phyloP scores from a whole-genome alignment of 805 yeast genomes.

The Cyberlindnera sargentensis region DNA sequence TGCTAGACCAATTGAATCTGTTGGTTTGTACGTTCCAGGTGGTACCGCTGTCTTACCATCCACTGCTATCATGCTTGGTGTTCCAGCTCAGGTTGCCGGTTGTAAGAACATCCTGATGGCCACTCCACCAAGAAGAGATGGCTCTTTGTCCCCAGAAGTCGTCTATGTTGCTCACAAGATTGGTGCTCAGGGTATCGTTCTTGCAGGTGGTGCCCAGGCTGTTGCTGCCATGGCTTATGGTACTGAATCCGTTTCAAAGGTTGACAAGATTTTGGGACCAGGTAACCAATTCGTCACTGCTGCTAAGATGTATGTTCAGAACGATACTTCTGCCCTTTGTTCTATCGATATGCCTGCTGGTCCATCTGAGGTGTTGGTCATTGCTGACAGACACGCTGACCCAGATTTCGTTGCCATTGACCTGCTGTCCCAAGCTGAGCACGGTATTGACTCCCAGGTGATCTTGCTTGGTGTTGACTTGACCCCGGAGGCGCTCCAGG shows the following conservation, averaged over 20 bases:
- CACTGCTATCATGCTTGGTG: conserved; percentile 96
- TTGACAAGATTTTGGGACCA: conserved; percentile 96
- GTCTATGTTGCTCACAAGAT: conserved; percentile 95
- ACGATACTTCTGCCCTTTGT: conserved; percentile 90
- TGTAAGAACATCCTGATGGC: conserved; percentile 89
- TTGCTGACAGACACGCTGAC: conserved; percentile 83
- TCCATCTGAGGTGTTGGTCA: conserved; percentile 95
- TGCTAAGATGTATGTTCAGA: conserved; percentile 95
- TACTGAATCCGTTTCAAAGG: conserved; percentile 84
- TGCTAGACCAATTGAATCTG: conserved; percentile 89
- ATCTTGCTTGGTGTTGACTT: conserved; percentile 79
- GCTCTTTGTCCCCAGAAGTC: conserved; percentile 92
- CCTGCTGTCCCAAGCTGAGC: conserved; percentile 96
- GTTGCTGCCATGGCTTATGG: conserved; percentile 99
- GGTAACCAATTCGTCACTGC: conserved; percentile 99
- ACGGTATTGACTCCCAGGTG: conserved; percentile 97
- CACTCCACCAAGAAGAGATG: conserved; percentile 92
- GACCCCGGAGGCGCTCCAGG: conserved; percentile 49
- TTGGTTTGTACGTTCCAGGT: conserved; percentile 96
- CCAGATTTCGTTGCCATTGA: conserved; percentile 97
- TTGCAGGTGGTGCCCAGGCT: conserved; percentile 99
- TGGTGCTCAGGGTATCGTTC: conserved; percentile 82
- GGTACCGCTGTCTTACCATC: conserved; percentile 98
- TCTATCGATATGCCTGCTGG: conserved; percentile 99
- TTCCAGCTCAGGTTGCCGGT: conserved; percentile 97